Conservation (phyloP, 2,329 filamentous ascomycete genomes). For the Nothomitra cinnamomea region DNA sequence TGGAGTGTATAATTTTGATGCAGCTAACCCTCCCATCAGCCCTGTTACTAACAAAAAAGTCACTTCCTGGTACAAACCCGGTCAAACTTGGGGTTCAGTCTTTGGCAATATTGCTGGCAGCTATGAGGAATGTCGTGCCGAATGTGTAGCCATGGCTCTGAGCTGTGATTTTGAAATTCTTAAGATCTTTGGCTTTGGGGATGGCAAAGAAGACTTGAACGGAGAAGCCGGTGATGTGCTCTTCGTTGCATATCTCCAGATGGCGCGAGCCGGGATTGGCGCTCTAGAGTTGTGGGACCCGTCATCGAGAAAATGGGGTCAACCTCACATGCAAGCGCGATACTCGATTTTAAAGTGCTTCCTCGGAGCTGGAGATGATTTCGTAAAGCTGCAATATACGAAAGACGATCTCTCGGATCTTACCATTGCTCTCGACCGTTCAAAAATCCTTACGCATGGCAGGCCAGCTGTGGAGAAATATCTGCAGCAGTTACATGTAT, state of each 20-base stretch:
- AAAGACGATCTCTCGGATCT: slow-evolving; percentile 63
- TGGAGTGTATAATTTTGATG: slow-evolving; percentile 78
- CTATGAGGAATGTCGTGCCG: slow-evolving; percentile 89
- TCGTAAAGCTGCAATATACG: slow-evolving; percentile 63
- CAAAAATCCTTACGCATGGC: slow-evolving; percentile 71
- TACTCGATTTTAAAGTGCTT: slow-evolving; percentile 78
- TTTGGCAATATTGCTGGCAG: slow-evolving; percentile 77
- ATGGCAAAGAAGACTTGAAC: slow-evolving; percentile 56
- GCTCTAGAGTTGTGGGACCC: slow-evolving; percentile 93
- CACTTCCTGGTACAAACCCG: slow-evolving; percentile 80
- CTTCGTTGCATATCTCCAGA: slow-evolving; percentile 74
- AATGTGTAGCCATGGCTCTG: slow-evolving; percentile 84
- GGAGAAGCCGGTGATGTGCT: slow-evolving; percentile 72
- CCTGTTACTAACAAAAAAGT: slow-evolving; percentile 65
- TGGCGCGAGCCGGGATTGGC: slow-evolving; percentile 82
- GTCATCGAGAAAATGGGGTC: slow-evolving; percentile 79
- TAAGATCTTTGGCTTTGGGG: slow-evolving; percentile 79
- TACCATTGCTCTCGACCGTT: slow-evolving; percentile 66
- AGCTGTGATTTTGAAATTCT: slow-evolving; percentile 79
- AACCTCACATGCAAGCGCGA: slow-evolving; percentile 79
- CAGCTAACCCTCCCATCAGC: slow-evolving; percentile 61
- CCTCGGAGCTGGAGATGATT: slow-evolving; percentile 69
- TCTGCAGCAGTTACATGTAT: slow-evolving; percentile 81
- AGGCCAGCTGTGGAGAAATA: slow-evolving; percentile 72
- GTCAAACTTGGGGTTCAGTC: slow-evolving; percentile 85